phyloP scores from a whole-genome alignment of 2,329 filamentous ascomycete genomes.

The Elsinoe necatrix region DNA sequence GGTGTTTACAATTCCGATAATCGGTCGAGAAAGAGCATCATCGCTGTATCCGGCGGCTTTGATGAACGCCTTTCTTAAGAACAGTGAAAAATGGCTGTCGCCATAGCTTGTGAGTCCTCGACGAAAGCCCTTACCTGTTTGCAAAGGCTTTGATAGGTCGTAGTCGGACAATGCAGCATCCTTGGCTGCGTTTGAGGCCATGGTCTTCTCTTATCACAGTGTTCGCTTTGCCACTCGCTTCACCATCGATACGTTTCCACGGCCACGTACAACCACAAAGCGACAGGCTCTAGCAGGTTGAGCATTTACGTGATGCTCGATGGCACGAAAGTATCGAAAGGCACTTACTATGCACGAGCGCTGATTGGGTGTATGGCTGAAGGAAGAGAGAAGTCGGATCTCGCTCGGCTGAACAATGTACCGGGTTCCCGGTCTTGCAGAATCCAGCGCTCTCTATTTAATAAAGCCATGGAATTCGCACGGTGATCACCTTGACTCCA shows the following conservation, averaged over 20 bases:
- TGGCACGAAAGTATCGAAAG: too few species aligned
- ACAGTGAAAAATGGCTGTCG: constrained; percentile 66
- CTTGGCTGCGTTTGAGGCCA: neutral
- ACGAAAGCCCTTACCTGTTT: constrained; percentile 46
- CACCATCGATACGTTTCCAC: neutral
- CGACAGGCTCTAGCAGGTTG: too few species aligned
- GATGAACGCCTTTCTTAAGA: constrained; percentile 68
- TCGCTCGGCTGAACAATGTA: too few species aligned
- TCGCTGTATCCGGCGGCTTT: constrained; percentile 68
- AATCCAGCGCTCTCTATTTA: too few species aligned
- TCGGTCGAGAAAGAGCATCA: constrained; percentile 59
- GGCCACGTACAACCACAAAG: too few species aligned
- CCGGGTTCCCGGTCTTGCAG: too few species aligned
- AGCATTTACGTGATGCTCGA: too few species aligned
- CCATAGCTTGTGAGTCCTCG: constrained; percentile 61
- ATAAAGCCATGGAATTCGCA: too few species aligned
- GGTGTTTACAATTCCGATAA: constrained; percentile 68
- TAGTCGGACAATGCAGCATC: constrained; percentile 40
- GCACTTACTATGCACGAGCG: too few species aligned
- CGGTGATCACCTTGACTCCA: too few species aligned
- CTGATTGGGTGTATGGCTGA: too few species aligned
- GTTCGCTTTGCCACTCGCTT: neutral
- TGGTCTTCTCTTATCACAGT: neutral
- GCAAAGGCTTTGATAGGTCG: constrained; percentile 48
- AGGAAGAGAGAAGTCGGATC: too few species aligned